Conservation (phyloP, 140 eudicot species). For the Stevia rebaudiana region DNA sequence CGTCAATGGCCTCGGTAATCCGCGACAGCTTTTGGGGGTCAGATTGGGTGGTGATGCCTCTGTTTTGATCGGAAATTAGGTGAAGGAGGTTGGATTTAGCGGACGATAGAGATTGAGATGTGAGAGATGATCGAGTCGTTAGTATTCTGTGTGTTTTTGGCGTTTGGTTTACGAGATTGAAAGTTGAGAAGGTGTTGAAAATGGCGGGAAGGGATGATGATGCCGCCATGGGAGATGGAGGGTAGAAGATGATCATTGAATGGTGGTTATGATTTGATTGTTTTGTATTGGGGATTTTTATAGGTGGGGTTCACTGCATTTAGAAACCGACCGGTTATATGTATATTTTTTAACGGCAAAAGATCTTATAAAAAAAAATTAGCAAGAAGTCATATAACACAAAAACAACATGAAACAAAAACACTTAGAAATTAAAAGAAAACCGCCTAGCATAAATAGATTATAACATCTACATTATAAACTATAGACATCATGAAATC, state of each 20-base stretch:
- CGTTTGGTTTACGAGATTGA: conserved; percentile 14
- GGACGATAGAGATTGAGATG: conserved; percentile 53
- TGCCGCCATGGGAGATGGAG: conserved; percentile 50
- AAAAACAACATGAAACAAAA: too few species aligned
- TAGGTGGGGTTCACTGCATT: too few species aligned
- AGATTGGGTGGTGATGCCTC: conserved; percentile 75
- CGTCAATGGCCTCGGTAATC: conserved; percentile 58
- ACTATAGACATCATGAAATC: too few species aligned
- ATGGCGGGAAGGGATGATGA: conserved; percentile 54
- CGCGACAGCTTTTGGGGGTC: conserved; percentile 54
- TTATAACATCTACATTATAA: too few species aligned
- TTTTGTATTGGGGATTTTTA: too few species aligned
- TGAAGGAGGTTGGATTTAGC: conserved; percentile 57
- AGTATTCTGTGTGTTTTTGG: conserved; percentile 18
- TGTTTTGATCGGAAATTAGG: conserved; percentile 69
- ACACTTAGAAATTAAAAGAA: too few species aligned
- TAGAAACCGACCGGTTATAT: too few species aligned
- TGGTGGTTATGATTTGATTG: conserved; percentile 10
- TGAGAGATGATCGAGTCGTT: conserved; percentile 53
- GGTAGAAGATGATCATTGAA: conserved; percentile 24
- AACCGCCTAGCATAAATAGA: too few species aligned
- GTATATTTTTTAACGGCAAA: too few species aligned
- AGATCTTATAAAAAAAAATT: too few species aligned
- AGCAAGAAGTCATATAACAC: too few species aligned
- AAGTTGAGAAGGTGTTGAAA: conserved; percentile 28